phyloP scores from a whole-genome alignment of 305 asterid genomes.

The Fraxinus ornus region DNA sequence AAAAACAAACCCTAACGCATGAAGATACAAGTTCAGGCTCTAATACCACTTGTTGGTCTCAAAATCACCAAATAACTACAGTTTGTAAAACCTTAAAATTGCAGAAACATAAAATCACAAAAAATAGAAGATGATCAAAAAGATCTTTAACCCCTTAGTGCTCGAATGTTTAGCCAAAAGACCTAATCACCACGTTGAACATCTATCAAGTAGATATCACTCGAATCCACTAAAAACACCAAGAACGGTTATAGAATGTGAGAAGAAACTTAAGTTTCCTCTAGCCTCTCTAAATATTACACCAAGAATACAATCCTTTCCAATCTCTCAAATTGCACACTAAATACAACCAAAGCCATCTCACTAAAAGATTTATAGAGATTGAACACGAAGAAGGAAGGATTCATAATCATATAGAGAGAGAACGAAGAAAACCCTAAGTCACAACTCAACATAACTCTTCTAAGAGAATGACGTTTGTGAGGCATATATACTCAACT shows the following conservation, averaged over 20 bases:
- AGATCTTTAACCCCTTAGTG: background rate
- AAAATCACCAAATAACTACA: background rate
- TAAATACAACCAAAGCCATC: no score
- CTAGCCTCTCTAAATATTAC: background rate
- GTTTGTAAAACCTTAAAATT: background rate
- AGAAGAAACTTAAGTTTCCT: background rate
- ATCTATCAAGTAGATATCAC: no score
- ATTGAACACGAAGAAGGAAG: background rate
- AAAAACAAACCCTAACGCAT: background rate
- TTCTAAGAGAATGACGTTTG: no score
- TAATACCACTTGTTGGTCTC: background rate
- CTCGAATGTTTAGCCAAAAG: no score
- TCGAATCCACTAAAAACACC: no score
- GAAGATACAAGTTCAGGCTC: no score
- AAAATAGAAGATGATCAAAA: no score
- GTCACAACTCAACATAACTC: no score
- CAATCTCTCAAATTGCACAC: background rate
- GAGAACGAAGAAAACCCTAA: no score
- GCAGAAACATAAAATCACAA: background rate
- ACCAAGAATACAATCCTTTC: no score
- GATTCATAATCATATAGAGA: no score
- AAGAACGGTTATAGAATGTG: background rate
- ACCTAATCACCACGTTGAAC: background rate
- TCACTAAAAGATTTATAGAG: background rate
- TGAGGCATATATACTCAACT: no score